These are phyloP conservation scores for Arabidopsis lyrata DNA, from an alignment of 441 rosid genomes.

Conservation along the genomic window DNA sequence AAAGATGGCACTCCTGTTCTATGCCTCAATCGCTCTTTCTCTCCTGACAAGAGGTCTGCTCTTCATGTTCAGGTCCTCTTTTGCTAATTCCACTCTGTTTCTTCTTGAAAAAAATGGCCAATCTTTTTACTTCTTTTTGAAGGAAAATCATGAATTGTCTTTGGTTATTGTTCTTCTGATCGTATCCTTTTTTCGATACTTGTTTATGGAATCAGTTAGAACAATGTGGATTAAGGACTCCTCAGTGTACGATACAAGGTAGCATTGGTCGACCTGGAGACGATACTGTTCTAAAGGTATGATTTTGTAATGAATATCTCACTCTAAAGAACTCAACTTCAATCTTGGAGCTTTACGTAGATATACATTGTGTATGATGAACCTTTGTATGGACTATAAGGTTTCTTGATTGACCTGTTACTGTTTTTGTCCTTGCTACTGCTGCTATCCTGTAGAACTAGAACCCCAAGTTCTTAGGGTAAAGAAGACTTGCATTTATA, in stretches of 20 bases:
- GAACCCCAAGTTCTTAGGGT: background rate
- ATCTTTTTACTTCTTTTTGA: too few species aligned
- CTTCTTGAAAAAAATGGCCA: background rate
- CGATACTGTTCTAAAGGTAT: slow-evolving; percentile 56
- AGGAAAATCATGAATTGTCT: background rate
- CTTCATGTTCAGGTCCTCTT: slow-evolving; percentile 85
- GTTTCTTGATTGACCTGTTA: background rate
- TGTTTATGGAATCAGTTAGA: slow-evolving; percentile 60
- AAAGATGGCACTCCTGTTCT: slow-evolving; percentile 80
- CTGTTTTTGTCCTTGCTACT: slow-evolving; percentile 1
- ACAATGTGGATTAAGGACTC: slow-evolving; percentile 87
- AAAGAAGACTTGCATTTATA: background rate
- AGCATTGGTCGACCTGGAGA: slow-evolving; percentile 70
- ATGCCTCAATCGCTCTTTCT: slow-evolving; percentile 55
- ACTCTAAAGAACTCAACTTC: background rate
- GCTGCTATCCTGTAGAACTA: background rate
- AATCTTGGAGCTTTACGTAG: slow-evolving; percentile 2
- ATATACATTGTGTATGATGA: background rate
- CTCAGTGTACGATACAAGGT: slow-evolving; percentile 92
- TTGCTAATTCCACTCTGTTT: background rate
- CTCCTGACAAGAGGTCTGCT: slow-evolving; percentile 69
- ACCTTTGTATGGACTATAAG: background rate
- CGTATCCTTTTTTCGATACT: background rate
- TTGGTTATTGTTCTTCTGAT: slow-evolving; percentile 17
- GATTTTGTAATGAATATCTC: background rate